Conservation (phyloP, 805 yeast species). For the Pichia paraexigua region DNA sequence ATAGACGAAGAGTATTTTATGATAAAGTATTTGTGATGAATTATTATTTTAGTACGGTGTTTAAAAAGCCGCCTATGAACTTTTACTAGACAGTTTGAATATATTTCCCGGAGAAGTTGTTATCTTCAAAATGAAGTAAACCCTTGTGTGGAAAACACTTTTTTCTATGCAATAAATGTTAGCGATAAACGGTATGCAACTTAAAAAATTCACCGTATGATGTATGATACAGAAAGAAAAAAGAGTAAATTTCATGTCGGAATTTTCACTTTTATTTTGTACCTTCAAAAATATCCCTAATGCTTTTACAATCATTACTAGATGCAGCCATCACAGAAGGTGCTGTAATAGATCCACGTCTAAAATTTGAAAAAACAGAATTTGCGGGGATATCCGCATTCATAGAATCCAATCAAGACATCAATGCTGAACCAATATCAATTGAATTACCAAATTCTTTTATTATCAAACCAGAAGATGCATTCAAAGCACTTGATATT, state of each 20-base stretch:
- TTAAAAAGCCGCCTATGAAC: no score
- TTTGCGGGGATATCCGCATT: constrained; percentile 30
- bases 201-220: no score
- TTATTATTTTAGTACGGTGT: no score
- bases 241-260: not conserved
- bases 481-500: constrained; percentile 11
- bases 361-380: constrained; percentile 27
- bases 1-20: no score
- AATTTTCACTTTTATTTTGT: not conserved
- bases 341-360: constrained; percentile 28
- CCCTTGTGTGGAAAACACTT: no score
- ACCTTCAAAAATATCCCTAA: not conserved
- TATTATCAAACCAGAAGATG: constrained; percentile 20
- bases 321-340: constrained; percentile 34
- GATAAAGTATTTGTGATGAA: no score
- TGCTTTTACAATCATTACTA: not conserved
- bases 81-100: no score
- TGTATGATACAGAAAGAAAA: not conserved
- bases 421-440: not conserved
- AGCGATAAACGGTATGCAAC: no score
- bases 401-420: not conserved
- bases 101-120: no score
- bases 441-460: constrained; percentile 16
- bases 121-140: no score
- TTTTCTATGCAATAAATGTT: no score